These are phyloP conservation scores for Cyclotella baltica DNA, from an alignment of 108 stramenopile species.

Conservation along the genomic window DNA sequence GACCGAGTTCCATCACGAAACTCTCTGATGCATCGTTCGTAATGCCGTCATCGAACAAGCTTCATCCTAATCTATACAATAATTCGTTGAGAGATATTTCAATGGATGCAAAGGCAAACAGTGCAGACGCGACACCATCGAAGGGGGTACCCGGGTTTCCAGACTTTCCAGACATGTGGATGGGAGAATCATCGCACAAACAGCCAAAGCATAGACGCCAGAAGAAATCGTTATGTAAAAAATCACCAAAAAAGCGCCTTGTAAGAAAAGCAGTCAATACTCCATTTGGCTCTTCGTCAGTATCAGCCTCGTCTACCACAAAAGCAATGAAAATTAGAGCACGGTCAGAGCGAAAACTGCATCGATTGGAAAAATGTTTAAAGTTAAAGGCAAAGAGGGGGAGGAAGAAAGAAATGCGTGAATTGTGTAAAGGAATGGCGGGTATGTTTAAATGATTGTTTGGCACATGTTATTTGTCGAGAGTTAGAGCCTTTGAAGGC, in stretches of 20 bases:
- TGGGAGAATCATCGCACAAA: conserved; percentile 16
- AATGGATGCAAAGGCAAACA: not conserved
- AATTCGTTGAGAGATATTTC: conserved; percentile 21
- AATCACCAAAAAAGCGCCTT: not conserved
- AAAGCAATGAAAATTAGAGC: conserved; percentile 18
- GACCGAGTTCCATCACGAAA: conserved; percentile 23
- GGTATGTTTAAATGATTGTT: conserved; percentile 18
- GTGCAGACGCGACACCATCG: not conserved
- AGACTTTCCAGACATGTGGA: conserved; percentile 57
- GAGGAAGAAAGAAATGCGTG: conserved; percentile 29
- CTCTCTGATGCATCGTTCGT: conserved; percentile 16
- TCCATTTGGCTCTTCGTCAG: conserved; percentile 9
- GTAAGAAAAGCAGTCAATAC: conserved; percentile 30
- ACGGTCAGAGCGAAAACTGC: conserved; percentile 21
- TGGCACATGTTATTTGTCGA: too few relatives aligned
- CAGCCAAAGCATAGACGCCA: not conserved
- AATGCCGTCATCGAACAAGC: conserved; percentile 22
- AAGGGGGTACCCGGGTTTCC: conserved; percentile 58
- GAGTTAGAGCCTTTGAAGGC: too few relatives aligned
- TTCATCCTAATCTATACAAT: conserved; percentile 36
- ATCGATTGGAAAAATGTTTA: conserved; percentile 19
- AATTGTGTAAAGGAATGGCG: conserved; percentile 22
- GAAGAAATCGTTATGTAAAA: not conserved
- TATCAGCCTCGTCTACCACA: not conserved
- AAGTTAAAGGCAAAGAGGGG: conserved; percentile 13